Evolutionary conservation across 2,329 filamentous ascomycete genomes (phyloP).

Genomic region (Taxawa tesnikishii): DNA sequence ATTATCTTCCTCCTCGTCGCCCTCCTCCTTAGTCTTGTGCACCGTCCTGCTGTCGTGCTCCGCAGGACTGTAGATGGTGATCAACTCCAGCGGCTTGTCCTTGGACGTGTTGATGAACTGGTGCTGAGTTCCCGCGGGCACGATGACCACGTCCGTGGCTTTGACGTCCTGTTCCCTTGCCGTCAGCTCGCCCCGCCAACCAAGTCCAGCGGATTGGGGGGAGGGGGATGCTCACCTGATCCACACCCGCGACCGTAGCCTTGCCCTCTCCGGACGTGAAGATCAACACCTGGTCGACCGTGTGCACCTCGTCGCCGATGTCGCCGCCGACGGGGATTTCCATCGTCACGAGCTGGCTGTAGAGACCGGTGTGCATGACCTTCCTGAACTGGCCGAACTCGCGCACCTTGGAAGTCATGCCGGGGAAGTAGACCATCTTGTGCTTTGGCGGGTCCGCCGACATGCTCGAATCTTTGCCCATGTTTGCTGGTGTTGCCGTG

Average conservation of each 20-base stretch:
- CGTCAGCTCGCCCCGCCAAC: conserved; percentile 11
- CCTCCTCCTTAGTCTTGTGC: conserved; percentile 51
- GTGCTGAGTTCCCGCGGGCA: conserved; percentile 53
- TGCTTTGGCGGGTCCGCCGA: conserved; percentile 20
- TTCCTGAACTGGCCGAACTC: conserved; percentile 47
- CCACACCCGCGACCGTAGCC: conserved; percentile 46
- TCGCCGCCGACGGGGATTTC: conserved; percentile 51
- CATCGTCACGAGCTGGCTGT: conserved; percentile 53
- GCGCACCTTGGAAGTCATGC: conserved; percentile 41
- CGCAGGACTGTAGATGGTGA: conserved; percentile 51
- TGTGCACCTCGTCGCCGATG: conserved; percentile 56
- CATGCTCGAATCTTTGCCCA: conserved; percentile 21
- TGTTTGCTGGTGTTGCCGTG: conserved; percentile 11
- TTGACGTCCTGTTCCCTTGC: conserved; percentile 28
- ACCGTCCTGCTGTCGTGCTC: conserved; percentile 49
- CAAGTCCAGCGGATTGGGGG: conserved; percentile 15
- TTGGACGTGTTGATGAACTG: conserved; percentile 51
- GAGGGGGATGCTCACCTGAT: conserved; percentile 29
- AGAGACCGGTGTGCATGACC: conserved; percentile 51
- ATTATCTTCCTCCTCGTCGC: conserved; percentile 49
- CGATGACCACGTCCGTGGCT: conserved; percentile 46
- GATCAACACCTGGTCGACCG: conserved; percentile 52
- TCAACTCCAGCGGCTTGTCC: conserved; percentile 44
- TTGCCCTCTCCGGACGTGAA: conserved; percentile 49
- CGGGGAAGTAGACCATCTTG: conserved; percentile 50